These are phyloP conservation scores for Aspergillus flavus DNA, from an alignment of 2,329 filamentous ascomycete species.

Conservation along the genomic window DNA sequence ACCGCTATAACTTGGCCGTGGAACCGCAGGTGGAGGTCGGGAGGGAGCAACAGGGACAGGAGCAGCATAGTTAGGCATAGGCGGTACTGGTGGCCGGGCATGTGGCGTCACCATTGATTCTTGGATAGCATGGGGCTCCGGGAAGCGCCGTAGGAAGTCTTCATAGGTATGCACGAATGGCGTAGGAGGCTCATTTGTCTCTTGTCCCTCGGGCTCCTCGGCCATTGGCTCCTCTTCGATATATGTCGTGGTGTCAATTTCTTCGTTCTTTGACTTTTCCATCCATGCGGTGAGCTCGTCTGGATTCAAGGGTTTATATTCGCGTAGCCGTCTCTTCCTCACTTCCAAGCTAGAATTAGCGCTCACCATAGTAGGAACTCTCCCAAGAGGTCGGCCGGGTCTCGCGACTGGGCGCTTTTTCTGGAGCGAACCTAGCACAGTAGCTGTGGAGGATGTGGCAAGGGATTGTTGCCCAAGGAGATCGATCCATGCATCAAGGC, in stretches of 20 bases:
- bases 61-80: constrained; percentile 37
- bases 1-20: constrained; percentile 77
- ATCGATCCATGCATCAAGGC: constrained; percentile 83
- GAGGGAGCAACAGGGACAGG: constrained; percentile 61
- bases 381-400: constrained; percentile 52
- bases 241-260: constrained; percentile 51
- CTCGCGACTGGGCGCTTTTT: constrained; percentile 38
- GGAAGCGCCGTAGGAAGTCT: constrained; percentile 81
- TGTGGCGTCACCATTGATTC: constrained; percentile 58
- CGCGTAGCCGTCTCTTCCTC: constrained; percentile 59
- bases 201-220: constrained; percentile 46
- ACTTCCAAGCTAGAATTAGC: constrained; percentile 56
- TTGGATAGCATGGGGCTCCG: constrained; percentile 65
- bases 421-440: constrained; percentile 50
- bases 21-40: constrained; percentile 69
- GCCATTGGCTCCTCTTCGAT: constrained; percentile 40
- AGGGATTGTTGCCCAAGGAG: constrained; percentile 73
- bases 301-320: constrained; percentile 71
- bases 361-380: constrained; percentile 55
- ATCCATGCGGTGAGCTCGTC: constrained; percentile 84
- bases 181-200: constrained; percentile 48
- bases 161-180: constrained; percentile 71
- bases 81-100: constrained; percentile 29
- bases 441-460: constrained; percentile 58
- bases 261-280: constrained; percentile 71